Evolutionary conservation across 2,329 filamentous ascomycete genomes (phyloP).

Genomic region (Madurella fahalii): DNA sequence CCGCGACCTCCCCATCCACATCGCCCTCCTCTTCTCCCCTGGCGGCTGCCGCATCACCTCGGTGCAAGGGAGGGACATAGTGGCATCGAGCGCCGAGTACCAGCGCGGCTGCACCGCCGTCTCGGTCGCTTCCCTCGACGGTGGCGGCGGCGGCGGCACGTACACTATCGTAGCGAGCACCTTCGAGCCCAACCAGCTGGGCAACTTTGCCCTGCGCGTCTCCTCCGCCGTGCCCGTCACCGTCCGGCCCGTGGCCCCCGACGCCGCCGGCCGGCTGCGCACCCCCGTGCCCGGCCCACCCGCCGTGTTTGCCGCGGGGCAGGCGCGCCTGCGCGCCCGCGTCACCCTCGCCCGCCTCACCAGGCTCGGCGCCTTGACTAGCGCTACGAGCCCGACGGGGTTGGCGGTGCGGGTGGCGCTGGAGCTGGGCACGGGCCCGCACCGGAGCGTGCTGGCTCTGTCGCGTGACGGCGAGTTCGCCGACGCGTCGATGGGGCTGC

Average conservation of each 20-base stretch:
- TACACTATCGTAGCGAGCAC: slow-evolving; percentile 92
- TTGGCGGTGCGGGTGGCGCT: slow-evolving; percentile 63
- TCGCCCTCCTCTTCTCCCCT: slow-evolving; percentile 76
- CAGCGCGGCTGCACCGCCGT: slow-evolving; percentile 63
- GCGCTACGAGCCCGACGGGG: slow-evolving; percentile 12
- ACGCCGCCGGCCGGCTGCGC: slow-evolving; percentile 70
- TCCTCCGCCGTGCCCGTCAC: slow-evolving; percentile 56
- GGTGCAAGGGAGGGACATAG: slow-evolving; percentile 70
- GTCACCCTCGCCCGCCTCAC: slow-evolving; percentile 50
- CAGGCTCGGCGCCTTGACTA: slow-evolving; percentile 53
- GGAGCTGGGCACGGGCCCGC: slow-evolving; percentile 67
- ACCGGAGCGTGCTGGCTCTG: slow-evolving; percentile 59
- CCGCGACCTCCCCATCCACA: slow-evolving; percentile 70
- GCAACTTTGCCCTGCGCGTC: slow-evolving; percentile 71
- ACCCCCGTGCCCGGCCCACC: slow-evolving; percentile 37
- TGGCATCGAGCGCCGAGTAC: slow-evolving; percentile 85
- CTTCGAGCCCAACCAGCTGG: slow-evolving; percentile 75
- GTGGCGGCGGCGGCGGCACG: slow-evolving; percentile 57
- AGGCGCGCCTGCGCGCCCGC: slow-evolving; percentile 38
- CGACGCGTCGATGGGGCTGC: slow-evolving; percentile 61
- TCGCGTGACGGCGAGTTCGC: slow-evolving; percentile 72
- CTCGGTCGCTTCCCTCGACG: slow-evolving; percentile 50
- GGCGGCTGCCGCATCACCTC: slow-evolving; percentile 40
- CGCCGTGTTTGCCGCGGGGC: slow-evolving; percentile 40
- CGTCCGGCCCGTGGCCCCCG: slow-evolving; percentile 60